A percentile compares a stretch with the other conserved stretches of the same genome.
Conservation (phyloP, 164 flowering plant genomes). For the Dillenia turbinata region DNA sequence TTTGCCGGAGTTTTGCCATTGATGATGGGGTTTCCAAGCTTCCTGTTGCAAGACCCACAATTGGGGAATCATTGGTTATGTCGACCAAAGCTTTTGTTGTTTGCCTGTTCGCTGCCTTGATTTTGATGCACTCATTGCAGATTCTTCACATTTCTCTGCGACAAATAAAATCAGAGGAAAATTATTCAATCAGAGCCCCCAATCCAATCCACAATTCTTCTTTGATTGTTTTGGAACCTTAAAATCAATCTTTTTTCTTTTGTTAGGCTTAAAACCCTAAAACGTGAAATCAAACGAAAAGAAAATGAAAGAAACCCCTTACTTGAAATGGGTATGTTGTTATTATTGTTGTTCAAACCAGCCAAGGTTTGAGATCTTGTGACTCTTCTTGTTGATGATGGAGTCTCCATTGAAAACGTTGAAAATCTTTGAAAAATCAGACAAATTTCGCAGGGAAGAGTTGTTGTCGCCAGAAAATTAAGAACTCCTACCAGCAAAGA, state of each 20-base stretch:
- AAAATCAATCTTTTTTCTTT: no score
- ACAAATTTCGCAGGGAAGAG: no score
- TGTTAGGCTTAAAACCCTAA: not conserved
- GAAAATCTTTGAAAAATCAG: no score
- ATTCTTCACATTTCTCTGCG: constrained; percentile 49
- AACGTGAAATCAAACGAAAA: not conserved
- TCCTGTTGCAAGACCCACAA: constrained; percentile 70
- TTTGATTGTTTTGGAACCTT: no score
- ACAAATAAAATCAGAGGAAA: no score
- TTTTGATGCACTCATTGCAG: constrained; percentile 45
- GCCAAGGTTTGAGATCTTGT: constrained; percentile 2
- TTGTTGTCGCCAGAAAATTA: no score
- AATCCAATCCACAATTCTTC: no score
- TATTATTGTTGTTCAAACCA: constrained; percentile 14
- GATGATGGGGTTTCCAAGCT: constrained; percentile 58
- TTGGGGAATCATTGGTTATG: constrained; percentile 87
- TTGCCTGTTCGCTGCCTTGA: constrained; percentile 39
- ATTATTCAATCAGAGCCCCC: no score
- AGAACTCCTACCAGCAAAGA: no score
- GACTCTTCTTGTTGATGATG: constrained; percentile 1
- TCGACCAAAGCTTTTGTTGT: constrained; percentile 61
- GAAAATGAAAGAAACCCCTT: constrained; percentile 1
- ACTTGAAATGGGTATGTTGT: constrained; percentile 34
- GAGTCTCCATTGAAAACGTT: constrained; percentile 1
- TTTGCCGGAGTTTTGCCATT: constrained; percentile 34